phyloP scores from a whole-genome alignment of 306 rosid genomes.

The Cicer yamashitae region DNA sequence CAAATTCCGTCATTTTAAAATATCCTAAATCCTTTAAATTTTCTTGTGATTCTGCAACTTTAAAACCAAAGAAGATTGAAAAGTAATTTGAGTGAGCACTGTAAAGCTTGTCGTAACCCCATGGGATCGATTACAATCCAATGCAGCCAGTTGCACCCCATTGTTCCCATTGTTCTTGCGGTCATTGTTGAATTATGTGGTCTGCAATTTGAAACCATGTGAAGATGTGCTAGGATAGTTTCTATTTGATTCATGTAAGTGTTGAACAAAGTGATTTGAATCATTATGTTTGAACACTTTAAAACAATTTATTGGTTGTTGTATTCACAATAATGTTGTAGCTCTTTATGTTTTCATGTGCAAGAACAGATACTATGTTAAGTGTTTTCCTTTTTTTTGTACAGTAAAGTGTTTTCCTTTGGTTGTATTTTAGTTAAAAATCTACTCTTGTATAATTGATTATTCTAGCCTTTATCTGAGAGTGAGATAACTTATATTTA shows the following conservation, averaged over 20 bases:
- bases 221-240: constrained; percentile 23
- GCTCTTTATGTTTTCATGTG: not conserved
- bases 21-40: too few species aligned
- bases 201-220: not conserved
- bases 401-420: not conserved
- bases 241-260: constrained; percentile 41
- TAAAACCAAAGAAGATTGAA: not conserved
- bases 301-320: not conserved
- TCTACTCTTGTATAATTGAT: not conserved
- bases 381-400: too few species aligned
- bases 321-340: constrained; percentile 27
- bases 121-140: not conserved
- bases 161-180: not conserved
- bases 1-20: too few species aligned
- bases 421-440: not conserved
- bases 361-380: too few species aligned
- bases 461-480: not conserved
- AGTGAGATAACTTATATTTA: not conserved
- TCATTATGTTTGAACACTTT: constrained; percentile 26
- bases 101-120: not conserved
- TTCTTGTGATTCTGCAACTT: too few species aligned
- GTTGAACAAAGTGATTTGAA: constrained; percentile 17
- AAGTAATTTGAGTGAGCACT: not conserved
- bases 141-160: not conserved
- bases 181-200: not conserved